Base-by-base conservation (phyloP, 192 early-diverging fungal species). In the Backusella luteola region DNA sequence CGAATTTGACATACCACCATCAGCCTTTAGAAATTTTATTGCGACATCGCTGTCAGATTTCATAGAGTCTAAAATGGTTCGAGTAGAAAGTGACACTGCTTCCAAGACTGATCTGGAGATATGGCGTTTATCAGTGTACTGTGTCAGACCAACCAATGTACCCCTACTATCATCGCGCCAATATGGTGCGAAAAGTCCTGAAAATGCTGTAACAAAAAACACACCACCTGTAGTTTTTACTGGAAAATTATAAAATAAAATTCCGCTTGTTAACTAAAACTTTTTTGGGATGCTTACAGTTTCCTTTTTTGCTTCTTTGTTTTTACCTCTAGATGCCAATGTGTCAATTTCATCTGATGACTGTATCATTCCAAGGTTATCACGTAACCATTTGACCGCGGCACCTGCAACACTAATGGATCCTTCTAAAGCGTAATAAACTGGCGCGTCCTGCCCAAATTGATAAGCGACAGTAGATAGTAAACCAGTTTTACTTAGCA, bases 181-280 rank as follows among this genome's bases (percentile, higher is more conserved):
- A 83, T 98, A 94, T 6, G 97, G 97, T 4, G 97, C 96, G 88
- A 95, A 98, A 36, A 98, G 86, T 1, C 97, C 97, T 11, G 92
- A 93, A 81, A 98, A 97, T 1, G 97, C 97, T 0, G 97, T 94
- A 34, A 98, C 95, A 91, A 98, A 98, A 80, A 96, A 94, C 23
- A 98, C 94, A 42, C 94, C 96, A 42, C 95, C 96, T 38, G 91
- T 97, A 67, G 94, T 88, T 39, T 89, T 77, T 11, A 94, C 81
- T 59, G 12, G 53, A 59, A 32, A 32, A 59, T 23, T 6, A 59
- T 26, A 49, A 49, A 17, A 75, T 67, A 17, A 85, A 80, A 34
- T 94, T 91, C 12, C 95, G 83, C n/a, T 78, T 78, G 73, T 89
- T 90, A 72, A 97, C 89, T 71, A 96, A 94, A 41, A 76, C 56